These are phyloP conservation scores for Penicillium cosmopolitanum DNA, from an alignment of 495 filamentous ascomycete genomes.

Conservation along the genomic window DNA sequence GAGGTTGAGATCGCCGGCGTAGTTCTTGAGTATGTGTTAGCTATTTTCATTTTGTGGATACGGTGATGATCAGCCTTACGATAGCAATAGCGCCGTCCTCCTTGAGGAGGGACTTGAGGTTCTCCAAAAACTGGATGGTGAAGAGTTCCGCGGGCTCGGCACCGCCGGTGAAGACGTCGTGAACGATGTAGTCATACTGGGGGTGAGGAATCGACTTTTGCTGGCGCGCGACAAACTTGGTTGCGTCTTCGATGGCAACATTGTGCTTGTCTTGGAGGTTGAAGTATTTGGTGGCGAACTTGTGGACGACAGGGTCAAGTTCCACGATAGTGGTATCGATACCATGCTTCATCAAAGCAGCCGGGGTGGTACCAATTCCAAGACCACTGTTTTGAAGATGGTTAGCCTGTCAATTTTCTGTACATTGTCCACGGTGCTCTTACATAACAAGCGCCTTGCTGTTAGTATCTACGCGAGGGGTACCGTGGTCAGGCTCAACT, in stretches of 20 bases:
- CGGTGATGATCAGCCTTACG: conserved; percentile 51
- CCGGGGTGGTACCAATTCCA: conserved; percentile 88
- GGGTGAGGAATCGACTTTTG: conserved; percentile 43
- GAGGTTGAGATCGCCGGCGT: conserved; percentile 86
- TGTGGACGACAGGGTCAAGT: conserved; percentile 85
- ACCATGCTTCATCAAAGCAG: conserved; percentile 82
- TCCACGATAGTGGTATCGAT: conserved; percentile 93
- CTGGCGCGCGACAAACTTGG: conserved; percentile 66
- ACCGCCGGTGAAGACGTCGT: conserved; percentile 98
- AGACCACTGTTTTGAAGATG: conserved; percentile 64
- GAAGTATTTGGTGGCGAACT: conserved; percentile 83
- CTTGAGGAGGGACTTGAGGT: conserved; percentile 69
- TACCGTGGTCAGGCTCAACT: conserved; percentile 57
- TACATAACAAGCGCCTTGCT: conserved; percentile 85
- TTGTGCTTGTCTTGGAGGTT: conserved; percentile 76
- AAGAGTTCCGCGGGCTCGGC: conserved; percentile 89
- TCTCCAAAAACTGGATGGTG: conserved; percentile 77
- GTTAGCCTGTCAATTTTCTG: neutral
- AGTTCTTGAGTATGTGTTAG: conserved; percentile 65
- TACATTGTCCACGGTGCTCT: conserved; percentile 14
- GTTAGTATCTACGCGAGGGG: conserved; percentile 58
- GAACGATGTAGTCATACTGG: conserved; percentile 87
- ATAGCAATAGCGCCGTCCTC: conserved; percentile 86
- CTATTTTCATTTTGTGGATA: conserved; percentile 1
- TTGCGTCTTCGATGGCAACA: conserved; percentile 79